Evolutionary conservation across 306 rosid genomes (phyloP), one percentile per base, ranked within the genome.

Genomic region (Pyrus pyrifolia): DNA sequence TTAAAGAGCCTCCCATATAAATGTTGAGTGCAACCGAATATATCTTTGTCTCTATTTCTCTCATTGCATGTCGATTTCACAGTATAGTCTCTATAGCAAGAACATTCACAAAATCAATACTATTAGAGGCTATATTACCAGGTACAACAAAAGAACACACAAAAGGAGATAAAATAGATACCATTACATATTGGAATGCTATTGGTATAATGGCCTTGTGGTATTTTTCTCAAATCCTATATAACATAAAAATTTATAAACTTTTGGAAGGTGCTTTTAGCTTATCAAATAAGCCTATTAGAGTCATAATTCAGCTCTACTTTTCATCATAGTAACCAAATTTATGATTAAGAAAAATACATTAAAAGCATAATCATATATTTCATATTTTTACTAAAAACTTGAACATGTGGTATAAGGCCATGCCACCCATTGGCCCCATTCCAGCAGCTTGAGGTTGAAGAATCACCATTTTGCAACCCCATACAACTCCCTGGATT

Each of bases 361-460:
- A 68, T 68, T 46, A 27, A 60, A 6, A 15, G 55, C 55, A 33
- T 9, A 18, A 25, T 77, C 60, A 62, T 23, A 58, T 71, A 82
- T 71, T 33, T 71, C 11, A 42, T 30, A 25, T 74, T 71, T 80
- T 88, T 91, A 91, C 87, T 82, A 90, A 83, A 77, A 91, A 79
- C 70, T 87, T 29, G 98, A 84, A 62, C 92, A 87, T 60, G 98
- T 93, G 19, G 97, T 88, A 81, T 85, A 91, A 89, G 97, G 68
- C 87, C 89, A 59, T 96, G 89, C 98, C 98, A 93, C 3, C 88
- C 96, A 84, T 76, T 84, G 75, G 86, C 80, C 53, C 87, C 86
- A 71, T 75, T 81, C 96, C 97, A 93, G 78, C 83, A 89, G 81
- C 84, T 57, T 22, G 61, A 49, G 21, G 21, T 87, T 45, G 92